These are phyloP conservation scores for Lunularia cruciata DNA, from an alignment of 225 moss, liverwort and hornwort species.

Conservation along the genomic window DNA sequence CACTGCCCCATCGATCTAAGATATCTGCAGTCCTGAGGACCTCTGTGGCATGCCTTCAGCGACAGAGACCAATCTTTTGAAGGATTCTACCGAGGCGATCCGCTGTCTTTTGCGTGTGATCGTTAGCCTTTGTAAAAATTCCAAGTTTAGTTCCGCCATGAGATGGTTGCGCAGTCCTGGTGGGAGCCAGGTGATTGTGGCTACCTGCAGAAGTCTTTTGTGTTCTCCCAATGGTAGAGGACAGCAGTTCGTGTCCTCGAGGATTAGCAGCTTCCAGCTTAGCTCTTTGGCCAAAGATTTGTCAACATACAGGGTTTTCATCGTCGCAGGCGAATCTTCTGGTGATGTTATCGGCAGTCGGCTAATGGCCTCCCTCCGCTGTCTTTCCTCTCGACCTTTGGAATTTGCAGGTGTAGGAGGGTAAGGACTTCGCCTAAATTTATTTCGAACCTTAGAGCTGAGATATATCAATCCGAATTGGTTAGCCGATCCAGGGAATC, in stretches of 20 bases:
- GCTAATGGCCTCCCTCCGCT: slow-evolving; percentile 77
- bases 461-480: background rate
- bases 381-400: slow-evolving; percentile 59
- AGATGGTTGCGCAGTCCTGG: background rate
- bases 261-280: background rate
- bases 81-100: no score
- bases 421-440: no score
- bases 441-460: no score
- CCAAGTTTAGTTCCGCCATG: background rate
- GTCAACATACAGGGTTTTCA: slow-evolving; percentile 55
- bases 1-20: no score
- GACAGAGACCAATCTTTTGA: no score
- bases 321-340: slow-evolving; percentile 92
- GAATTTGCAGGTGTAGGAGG: slow-evolving; percentile 91
- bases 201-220: background rate
- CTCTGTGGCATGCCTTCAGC: no score
- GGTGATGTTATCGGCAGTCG: slow-evolving; percentile 92
- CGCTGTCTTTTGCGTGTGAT: no score
- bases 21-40: no score
- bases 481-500: no score
- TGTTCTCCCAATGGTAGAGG: background rate
- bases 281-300: background rate
- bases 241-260: background rate
- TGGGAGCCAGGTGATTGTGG: background rate
- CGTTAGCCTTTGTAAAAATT: no score